phyloP scores from a whole-genome alignment of 2,329 filamentous ascomycete genomes.

The Fusarium foetens region DNA sequence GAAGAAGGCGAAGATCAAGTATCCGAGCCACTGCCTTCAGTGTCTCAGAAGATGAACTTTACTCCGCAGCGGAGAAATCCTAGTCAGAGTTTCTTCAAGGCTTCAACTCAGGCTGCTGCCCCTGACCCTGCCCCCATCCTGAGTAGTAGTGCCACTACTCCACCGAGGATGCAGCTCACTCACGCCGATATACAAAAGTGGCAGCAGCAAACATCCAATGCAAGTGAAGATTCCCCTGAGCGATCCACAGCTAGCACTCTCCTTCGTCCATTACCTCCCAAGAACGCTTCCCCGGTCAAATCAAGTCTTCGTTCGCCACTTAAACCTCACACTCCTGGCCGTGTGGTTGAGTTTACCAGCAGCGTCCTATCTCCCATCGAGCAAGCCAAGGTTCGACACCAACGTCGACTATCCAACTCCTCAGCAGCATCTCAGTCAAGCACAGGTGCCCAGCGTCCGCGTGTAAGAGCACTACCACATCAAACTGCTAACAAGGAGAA shows the following conservation, averaged over 20 bases:
- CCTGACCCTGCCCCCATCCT: slow-evolving; percentile 27
- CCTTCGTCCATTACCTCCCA: slow-evolving; percentile 61
- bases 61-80: slow-evolving; percentile 55
- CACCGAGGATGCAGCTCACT: slow-evolving; percentile 55
- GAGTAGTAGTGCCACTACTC: slow-evolving; percentile 41
- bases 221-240: slow-evolving; percentile 52
- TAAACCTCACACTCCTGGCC: slow-evolving; percentile 67
- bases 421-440: slow-evolving; percentile 31
- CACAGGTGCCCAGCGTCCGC: slow-evolving; percentile 20
- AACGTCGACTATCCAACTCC: slow-evolving; percentile 45
- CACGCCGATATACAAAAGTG: slow-evolving; percentile 55
- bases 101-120: slow-evolving; percentile 35
- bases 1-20: slow-evolving; percentile 44
- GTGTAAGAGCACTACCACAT: slow-evolving; percentile 8
- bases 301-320: slow-evolving; percentile 67
- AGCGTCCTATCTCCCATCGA: slow-evolving; percentile 59
- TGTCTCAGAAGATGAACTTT: slow-evolving; percentile 61
- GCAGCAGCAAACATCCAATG: slow-evolving; percentile 54
- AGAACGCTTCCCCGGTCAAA: slow-evolving; percentile 65
- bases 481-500: slow-evolving; percentile 50
- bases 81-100: slow-evolving; percentile 53
- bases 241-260: slow-evolving; percentile 49
- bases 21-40: slow-evolving; percentile 45
- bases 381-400: slow-evolving; percentile 51
- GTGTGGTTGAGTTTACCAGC: slow-evolving; percentile 67